phyloP scores from a whole-genome alignment of 2,329 filamentous ascomycete species.

The Delphinella strobiligena region DNA sequence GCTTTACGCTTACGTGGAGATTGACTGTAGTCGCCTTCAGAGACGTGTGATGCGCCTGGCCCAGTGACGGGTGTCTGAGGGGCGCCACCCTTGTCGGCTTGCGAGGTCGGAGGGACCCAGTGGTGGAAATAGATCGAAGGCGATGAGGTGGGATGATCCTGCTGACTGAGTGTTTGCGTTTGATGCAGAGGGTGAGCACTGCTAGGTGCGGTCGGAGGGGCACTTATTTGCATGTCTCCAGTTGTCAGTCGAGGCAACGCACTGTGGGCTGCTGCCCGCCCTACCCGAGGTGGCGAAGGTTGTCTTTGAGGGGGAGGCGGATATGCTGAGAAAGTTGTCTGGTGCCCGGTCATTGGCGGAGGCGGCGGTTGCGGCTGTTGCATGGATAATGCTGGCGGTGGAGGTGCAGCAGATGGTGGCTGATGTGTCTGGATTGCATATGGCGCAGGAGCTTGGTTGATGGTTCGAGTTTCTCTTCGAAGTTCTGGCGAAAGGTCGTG shows the following conservation, averaged over 20 bases:
- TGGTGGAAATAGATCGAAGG: constrained; percentile 83
- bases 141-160: constrained; percentile 53
- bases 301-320: constrained; percentile 13
- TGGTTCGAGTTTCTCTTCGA: constrained; percentile 29
- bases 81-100: constrained; percentile 46
- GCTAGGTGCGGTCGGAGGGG: constrained; percentile 28
- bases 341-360: constrained; percentile 17
- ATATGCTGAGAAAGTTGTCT: constrained; percentile 29
- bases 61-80: constrained; percentile 62
- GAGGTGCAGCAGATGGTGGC: constrained; percentile 8
- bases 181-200: constrained; percentile 30
- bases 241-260: constrained; percentile 39
- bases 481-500: constrained; percentile 31
- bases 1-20: constrained; percentile 82
- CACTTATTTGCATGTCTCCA: constrained; percentile 39
- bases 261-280: constrained; percentile 29
- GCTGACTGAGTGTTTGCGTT: constrained; percentile 38
- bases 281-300: constrained; percentile 12
- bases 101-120: constrained; percentile 70
- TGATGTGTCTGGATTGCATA: constrained; percentile 14
- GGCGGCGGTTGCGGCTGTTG: constrained; percentile 15
- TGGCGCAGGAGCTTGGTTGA: constrained; percentile 23
- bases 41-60: constrained; percentile 39
- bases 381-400: constrained; percentile 2
- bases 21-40: constrained; percentile 52